These are phyloP conservation scores for Borovskyia barvae DNA, from an alignment of 208 protist genomes.

Conservation along the genomic window DNA sequence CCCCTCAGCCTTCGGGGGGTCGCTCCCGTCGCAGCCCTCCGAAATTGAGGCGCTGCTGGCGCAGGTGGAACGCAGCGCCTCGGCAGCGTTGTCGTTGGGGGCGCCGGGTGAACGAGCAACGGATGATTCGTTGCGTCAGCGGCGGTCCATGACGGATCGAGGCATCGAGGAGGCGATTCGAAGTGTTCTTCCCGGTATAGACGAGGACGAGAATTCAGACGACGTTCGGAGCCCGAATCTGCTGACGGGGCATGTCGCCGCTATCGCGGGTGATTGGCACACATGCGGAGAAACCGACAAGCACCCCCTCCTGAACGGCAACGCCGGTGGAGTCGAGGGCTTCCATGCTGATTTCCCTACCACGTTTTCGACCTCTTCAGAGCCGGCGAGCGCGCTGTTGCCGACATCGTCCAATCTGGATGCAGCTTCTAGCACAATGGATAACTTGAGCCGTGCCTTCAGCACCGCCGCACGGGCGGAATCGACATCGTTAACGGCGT, in stretches of 20 bases:
- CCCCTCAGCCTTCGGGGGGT: conserved; percentile 16
- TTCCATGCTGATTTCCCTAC: conserved; percentile 24
- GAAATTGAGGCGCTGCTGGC: conserved; percentile 27
- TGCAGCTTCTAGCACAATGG: conserved; percentile 12
- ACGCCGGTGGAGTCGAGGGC: background rate
- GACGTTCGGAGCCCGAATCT: conserved; percentile 11
- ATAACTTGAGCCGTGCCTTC: conserved; percentile 26
- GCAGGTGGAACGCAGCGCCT: conserved; percentile 25
- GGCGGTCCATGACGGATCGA: conserved; percentile 23
- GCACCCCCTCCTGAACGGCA: background rate
- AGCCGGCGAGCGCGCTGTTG: conserved; percentile 8
- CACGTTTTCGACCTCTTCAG: conserved; percentile 23
- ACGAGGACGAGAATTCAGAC: conserved; percentile 31
- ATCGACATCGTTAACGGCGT: conserved; percentile 20
- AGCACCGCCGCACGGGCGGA: conserved; percentile 24
- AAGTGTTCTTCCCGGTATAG: conserved; percentile 27
- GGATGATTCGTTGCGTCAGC: conserved; percentile 21
- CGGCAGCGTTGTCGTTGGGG: background rate
- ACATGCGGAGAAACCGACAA: conserved; percentile 18
- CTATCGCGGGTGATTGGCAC: conserved; percentile 26
- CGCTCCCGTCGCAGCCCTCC: conserved; percentile 11
- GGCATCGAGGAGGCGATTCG: conserved; percentile 30
- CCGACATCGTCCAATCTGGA: conserved; percentile 13
- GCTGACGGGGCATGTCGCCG: conserved; percentile 2
- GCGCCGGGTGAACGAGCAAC: conserved; percentile 8